phyloP scores from a whole-genome alignment of 345 rosid genomes.

The Stellera chamaejasme region DNA sequence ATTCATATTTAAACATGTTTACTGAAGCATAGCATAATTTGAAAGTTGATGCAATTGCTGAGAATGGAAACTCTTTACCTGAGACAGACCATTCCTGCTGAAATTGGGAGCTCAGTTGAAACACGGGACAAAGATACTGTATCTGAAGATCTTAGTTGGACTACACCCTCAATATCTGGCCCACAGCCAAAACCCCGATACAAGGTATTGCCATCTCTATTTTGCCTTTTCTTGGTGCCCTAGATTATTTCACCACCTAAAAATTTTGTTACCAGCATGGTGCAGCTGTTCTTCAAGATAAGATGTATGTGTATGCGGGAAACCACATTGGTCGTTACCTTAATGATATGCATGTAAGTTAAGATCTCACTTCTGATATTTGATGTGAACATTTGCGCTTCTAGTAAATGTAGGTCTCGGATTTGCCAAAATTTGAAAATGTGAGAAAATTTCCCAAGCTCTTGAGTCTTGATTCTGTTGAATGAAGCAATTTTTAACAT shows the following conservation, averaged over 20 bases:
- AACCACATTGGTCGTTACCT: constrained; percentile 98
- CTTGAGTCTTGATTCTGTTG: not conserved
- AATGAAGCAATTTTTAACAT: constrained; percentile 1
- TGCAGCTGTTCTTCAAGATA: constrained; percentile 81
- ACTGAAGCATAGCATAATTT: constrained; percentile 39
- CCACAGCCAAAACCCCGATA: constrained; percentile 86
- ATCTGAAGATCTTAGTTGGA: constrained; percentile 81
- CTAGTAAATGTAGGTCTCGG: not conserved
- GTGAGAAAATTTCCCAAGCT: not conserved
- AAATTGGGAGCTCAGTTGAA: constrained; percentile 54
- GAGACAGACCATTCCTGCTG: constrained; percentile 58
- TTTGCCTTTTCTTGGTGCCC: constrained; percentile 12
- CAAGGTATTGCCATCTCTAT: constrained; percentile 48
- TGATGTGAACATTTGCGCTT: not conserved
- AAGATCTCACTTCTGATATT: constrained; percentile 8
- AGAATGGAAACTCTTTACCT: constrained; percentile 52
- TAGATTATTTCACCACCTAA: constrained; percentile 15
- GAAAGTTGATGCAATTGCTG: constrained; percentile 42
- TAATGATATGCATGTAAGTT: constrained; percentile 87
- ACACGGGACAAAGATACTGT: constrained; percentile 93
- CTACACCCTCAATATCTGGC: constrained; percentile 66
- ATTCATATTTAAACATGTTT: constrained; percentile 6
- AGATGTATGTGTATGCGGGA: constrained; percentile 93
- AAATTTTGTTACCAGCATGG: constrained; percentile 63
- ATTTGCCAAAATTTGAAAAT: not conserved